A percentile compares a stretch with the other conserved stretches of the same genome.
These are phyloP conservation scores for Podaxis sp. DNA, from an alignment of 768 basidiomycete species.

Conservation along the genomic window DNA sequence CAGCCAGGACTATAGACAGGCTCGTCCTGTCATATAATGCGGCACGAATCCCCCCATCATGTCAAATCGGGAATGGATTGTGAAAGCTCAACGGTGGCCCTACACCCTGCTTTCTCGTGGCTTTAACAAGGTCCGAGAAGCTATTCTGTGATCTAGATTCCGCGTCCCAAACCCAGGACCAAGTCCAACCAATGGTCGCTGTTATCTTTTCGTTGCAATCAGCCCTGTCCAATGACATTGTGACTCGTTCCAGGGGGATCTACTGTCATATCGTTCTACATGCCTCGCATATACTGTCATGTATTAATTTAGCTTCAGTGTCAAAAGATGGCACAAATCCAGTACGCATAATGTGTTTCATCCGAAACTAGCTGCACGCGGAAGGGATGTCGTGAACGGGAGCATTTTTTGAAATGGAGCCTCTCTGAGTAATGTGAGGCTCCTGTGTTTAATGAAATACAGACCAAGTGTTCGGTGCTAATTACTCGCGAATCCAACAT, in stretches of 20 bases:
- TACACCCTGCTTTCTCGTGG: conserved; percentile 6
- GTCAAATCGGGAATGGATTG: not conserved
- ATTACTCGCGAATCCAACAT: too few species aligned
- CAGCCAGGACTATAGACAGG: not conserved
- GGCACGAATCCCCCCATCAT: not conserved
- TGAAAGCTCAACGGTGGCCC: not conserved
- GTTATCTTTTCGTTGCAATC: not conserved
- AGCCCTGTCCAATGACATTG: not conserved
- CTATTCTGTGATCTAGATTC: not conserved
- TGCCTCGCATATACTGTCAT: not conserved
- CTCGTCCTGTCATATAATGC: not conserved
- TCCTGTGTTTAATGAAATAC: too few species aligned
- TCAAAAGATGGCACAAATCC: not conserved
- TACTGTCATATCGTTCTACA: not conserved
- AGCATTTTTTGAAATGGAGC: not conserved
- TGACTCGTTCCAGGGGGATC: not conserved
- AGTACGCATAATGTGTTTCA: not conserved
- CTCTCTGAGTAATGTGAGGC: not conserved
- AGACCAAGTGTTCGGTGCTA: too few species aligned
- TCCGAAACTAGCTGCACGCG: not conserved
- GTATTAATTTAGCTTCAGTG: not conserved
- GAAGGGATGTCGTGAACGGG: too few species aligned
- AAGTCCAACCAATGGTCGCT: not conserved
- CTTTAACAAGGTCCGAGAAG: conserved; percentile 7
- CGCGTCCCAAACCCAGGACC: not conserved